phyloP scores from a whole-genome alignment of 495 filamentous ascomycete genomes.

The Talaromyces wortmannii region DNA sequence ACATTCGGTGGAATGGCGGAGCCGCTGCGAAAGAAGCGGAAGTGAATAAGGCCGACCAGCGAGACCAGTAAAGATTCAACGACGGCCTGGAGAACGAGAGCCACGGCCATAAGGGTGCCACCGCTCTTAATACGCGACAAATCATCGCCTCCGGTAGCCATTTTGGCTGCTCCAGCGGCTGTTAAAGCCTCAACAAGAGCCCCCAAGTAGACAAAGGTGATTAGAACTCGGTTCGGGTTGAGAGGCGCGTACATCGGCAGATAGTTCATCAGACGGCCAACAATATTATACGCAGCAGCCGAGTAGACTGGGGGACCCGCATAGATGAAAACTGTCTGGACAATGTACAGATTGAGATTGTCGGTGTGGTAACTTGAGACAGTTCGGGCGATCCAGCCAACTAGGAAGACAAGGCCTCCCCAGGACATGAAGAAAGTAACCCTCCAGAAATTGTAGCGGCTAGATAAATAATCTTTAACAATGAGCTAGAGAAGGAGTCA shows the following conservation, averaged over 20 bases:
- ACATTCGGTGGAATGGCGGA: constrained; percentile 23
- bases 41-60: constrained; percentile 28
- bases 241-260: constrained; percentile 34
- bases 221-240: constrained; percentile 28
- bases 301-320: constrained; percentile 48
- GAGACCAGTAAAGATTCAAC: constrained; percentile 25
- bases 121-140: constrained; percentile 15
- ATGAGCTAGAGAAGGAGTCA: background rate
- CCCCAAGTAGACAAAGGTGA: constrained; percentile 27
- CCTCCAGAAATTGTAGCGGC: constrained; percentile 32
- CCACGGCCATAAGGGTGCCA: constrained; percentile 22
- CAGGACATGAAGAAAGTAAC: constrained; percentile 38
- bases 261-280: constrained; percentile 46
- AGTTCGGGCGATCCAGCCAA: constrained; percentile 33
- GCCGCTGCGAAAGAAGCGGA: constrained; percentile 11
- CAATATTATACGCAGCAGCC: constrained; percentile 51
- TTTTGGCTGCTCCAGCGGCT: constrained; percentile 29
- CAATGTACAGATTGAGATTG: constrained; percentile 38
- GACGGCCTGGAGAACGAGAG: constrained; percentile 26
- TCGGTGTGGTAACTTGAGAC: constrained; percentile 26
- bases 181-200: constrained; percentile 28
- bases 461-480: constrained; percentile 1
- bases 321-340: constrained; percentile 44
- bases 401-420: constrained; percentile 29
- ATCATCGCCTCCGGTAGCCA: constrained; percentile 15